A percentile compares a stretch with the other conserved stretches of the same genome.
Conservation (phyloP, 768 basidiomycete genomes). For the Suillus subaureus region DNA sequence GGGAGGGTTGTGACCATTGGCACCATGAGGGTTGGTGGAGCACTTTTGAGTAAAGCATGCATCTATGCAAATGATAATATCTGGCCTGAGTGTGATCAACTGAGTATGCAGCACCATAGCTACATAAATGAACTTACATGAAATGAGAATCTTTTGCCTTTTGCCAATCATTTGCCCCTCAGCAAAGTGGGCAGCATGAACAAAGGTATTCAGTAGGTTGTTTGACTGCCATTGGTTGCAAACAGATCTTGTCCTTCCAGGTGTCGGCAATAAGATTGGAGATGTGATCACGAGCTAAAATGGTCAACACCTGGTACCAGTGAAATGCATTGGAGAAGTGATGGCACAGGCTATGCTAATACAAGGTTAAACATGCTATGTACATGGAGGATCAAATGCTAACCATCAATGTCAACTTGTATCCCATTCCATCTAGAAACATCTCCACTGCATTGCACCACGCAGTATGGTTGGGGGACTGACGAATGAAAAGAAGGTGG, state of each 20-base stretch:
- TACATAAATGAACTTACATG: conserved; percentile 3
- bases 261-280: background rate
- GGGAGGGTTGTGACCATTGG: conserved; percentile 8
- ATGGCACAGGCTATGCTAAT: conserved; percentile 26
- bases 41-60: conserved; percentile 38
- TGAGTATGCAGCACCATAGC: background rate
- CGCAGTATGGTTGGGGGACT: conserved; percentile 19
- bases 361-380: background rate
- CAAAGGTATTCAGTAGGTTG: conserved; percentile 23
- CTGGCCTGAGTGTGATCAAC: conserved; percentile 17
- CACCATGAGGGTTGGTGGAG: conserved; percentile 16
- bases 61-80: conserved; percentile 35
- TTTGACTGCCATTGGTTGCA: background rate
- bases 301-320: conserved; percentile 23
- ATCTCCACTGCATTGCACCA: conserved; percentile 18
- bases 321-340: conserved; percentile 26
- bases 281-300: conserved; percentile 22
- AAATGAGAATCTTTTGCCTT: background rate
- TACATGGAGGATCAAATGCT: background rate
- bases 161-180: conserved; percentile 14
- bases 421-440: conserved; percentile 14
- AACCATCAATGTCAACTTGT: background rate
- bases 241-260: background rate
- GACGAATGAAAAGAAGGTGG: conserved; percentile 13
- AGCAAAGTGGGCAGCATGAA: conserved; percentile 29